Percentiles rank a stretch among this genome's conserved stretches.
Evolutionary conservation across 2,329 filamentous ascomycete genomes (phyloP).

Genomic region (Fusarium armeniacum): DNA sequence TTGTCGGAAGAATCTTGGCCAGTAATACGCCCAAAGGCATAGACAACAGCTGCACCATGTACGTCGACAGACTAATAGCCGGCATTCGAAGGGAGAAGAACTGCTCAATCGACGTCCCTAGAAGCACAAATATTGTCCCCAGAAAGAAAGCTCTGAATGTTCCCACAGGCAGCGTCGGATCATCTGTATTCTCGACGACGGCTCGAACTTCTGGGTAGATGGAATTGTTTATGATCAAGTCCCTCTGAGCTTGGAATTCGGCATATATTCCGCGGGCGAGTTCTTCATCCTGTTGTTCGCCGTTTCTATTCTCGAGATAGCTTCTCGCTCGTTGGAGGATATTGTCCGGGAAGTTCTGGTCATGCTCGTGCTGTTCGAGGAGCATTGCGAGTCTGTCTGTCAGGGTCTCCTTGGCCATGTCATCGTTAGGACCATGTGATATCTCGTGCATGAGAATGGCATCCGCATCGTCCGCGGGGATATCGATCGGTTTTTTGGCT

Average conservation of each 20-base stretch:
- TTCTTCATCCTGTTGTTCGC: constrained; percentile 29
- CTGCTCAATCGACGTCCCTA: constrained; percentile 47
- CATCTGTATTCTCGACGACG: constrained; percentile 61
- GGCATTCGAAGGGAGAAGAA: constrained; percentile 61
- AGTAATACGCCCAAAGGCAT: constrained; percentile 56
- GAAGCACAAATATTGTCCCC: constrained; percentile 55
- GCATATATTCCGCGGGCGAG: constrained; percentile 35
- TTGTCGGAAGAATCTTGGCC: constrained; percentile 44
- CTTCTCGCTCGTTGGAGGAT: constrained; percentile 58
- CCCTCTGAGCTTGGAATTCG: constrained; percentile 40
- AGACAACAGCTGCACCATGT: constrained; percentile 58
- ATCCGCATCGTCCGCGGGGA: not conserved
- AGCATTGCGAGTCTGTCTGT: constrained; percentile 42
- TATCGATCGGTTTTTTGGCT: not conserved
- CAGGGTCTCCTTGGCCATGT: constrained; percentile 1
- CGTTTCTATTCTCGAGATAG: constrained; percentile 53
- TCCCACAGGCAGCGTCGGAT: constrained; percentile 56
- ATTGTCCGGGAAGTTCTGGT: constrained; percentile 62
- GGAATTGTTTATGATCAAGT: constrained; percentile 54
- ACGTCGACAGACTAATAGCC: constrained; percentile 57
- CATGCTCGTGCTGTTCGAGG: constrained; percentile 59
- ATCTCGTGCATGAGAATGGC: not conserved
- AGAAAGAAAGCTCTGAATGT: constrained; percentile 59
- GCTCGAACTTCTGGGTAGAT: constrained; percentile 61
- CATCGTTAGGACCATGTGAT: fast-evolving